Percentiles rank a stretch among this genome's conserved stretches.
phyloP scores from a whole-genome alignment of 345 rosid species.

The Sisymbrium altissimum region DNA sequence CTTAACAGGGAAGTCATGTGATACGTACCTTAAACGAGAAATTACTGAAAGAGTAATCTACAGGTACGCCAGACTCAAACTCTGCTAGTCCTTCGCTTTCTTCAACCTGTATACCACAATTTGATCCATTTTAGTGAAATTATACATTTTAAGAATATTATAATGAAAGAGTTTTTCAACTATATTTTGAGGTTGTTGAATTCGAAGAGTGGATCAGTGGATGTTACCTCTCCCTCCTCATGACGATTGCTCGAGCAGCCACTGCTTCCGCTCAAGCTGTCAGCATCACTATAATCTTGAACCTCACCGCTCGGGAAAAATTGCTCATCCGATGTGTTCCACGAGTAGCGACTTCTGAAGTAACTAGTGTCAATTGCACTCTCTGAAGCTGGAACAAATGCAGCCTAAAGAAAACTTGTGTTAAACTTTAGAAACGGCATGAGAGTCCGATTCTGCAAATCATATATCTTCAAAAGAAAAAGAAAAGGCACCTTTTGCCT shows the following conservation, averaged over 20 bases:
- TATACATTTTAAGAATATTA: slow-evolving; percentile 4
- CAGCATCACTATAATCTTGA: slow-evolving; percentile 86
- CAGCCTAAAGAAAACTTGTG: slow-evolving; percentile 58
- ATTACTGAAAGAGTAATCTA: slow-evolving; percentile 95
- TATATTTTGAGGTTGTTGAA: not conserved
- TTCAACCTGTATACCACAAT: slow-evolving; percentile 61
- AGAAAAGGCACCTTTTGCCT: slow-evolving; percentile 72
- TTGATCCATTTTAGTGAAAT: slow-evolving; percentile 5
- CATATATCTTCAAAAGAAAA: not conserved
- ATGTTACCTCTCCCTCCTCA: slow-evolving; percentile 76
- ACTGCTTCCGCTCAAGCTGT: slow-evolving; percentile 89
- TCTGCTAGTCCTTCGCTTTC: slow-evolving; percentile 71
- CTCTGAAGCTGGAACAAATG: slow-evolving; percentile 93
- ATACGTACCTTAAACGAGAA: slow-evolving; percentile 88
- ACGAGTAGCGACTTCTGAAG: slow-evolving; percentile 93
- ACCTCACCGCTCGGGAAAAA: slow-evolving; percentile 64
- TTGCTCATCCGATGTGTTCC: slow-evolving; percentile 74
- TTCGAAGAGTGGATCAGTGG: not conserved
- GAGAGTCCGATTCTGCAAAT: not conserved
- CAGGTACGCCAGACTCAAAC: slow-evolving; percentile 65
- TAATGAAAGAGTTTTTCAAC: not conserved
- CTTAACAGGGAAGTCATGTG: slow-evolving; percentile 4
- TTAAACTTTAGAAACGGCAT: slow-evolving; percentile 5
- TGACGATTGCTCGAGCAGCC: slow-evolving; percentile 76
- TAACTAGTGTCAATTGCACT: slow-evolving; percentile 96